phyloP scores from a whole-genome alignment of 495 filamentous ascomycete genomes.

The Aspergillus nanangensis region DNA sequence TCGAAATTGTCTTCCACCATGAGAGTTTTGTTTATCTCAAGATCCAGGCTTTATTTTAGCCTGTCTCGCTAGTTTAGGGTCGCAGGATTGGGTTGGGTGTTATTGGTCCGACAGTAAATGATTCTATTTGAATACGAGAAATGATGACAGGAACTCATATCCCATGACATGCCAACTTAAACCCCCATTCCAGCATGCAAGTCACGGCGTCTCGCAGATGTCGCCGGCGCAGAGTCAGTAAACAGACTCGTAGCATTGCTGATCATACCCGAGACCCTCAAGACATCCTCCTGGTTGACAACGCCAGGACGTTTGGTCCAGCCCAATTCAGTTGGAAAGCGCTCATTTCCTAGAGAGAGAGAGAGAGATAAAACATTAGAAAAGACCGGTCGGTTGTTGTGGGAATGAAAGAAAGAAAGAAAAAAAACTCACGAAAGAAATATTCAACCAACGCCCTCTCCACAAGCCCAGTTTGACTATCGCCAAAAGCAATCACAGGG shows the following conservation, averaged over 20 bases:
- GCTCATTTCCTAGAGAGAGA: slow-evolving; percentile 41
- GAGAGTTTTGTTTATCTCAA: too few relatives aligned
- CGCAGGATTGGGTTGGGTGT: too few relatives aligned
- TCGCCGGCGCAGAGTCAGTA: background rate
- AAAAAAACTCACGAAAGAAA: slow-evolving; percentile 37
- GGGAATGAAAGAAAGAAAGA: slow-evolving; percentile 10
- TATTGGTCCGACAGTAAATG: too few relatives aligned
- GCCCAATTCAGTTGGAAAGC: slow-evolving; percentile 41
- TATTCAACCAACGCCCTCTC: slow-evolving; percentile 35
- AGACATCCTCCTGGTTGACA: slow-evolving; percentile 12
- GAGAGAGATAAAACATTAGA: slow-evolving; percentile 11
- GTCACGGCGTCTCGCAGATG: background rate
- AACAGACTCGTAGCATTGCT: slow-evolving; percentile 9
- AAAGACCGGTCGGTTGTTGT: too few relatives aligned
- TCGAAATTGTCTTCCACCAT: too few relatives aligned
- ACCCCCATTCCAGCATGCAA: slow-evolving; percentile 4
- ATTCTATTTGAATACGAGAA: too few relatives aligned
- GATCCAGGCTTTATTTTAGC: too few relatives aligned
- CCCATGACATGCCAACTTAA: background rate
- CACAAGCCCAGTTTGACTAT: slow-evolving; percentile 29
- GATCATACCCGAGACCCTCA: slow-evolving; percentile 12
- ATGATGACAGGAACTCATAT: too few relatives aligned
- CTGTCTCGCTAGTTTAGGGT: too few relatives aligned
- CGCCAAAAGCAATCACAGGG: slow-evolving; percentile 39
- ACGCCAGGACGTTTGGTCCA: slow-evolving; percentile 20